These are phyloP conservation scores for Phialophora verrucosa DNA, from an alignment of 2,329 filamentous ascomycete genomes.

Conservation along the genomic window DNA sequence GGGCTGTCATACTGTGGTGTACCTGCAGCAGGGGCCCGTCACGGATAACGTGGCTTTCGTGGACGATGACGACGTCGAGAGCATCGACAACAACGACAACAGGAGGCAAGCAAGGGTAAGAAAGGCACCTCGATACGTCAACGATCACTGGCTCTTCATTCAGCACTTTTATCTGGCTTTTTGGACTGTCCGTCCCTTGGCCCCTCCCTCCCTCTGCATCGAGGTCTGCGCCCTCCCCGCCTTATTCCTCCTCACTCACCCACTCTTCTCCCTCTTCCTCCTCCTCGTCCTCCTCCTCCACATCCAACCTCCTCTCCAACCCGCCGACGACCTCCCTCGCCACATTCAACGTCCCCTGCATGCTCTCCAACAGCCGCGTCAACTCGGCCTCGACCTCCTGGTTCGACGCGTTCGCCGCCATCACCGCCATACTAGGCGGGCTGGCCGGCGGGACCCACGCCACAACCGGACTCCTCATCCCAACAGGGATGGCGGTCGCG, in stretches of 20 bases:
- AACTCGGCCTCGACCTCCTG: constrained; percentile 48
- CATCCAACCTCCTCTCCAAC: constrained; percentile 26
- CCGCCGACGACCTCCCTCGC: constrained; percentile 45
- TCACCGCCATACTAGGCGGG: constrained; percentile 48
- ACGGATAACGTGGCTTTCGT: not conserved
- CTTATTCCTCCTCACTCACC: constrained; percentile 1
- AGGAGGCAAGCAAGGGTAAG: not conserved
- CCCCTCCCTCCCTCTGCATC: not conserved
- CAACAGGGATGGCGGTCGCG: constrained; percentile 20
- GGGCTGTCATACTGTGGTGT: too few relatives aligned
- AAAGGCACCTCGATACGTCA: not conserved
- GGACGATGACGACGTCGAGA: too few relatives aligned
- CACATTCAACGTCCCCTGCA: constrained; percentile 47
- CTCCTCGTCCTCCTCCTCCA: constrained; percentile 31
- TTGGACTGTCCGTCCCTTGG: not conserved
- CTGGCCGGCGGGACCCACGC: constrained; percentile 47
- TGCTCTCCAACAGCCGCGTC: constrained; percentile 49
- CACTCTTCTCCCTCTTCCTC: constrained; percentile 20
- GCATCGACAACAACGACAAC: not conserved
- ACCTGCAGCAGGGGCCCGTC: not conserved
- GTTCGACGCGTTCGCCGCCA: constrained; percentile 48
- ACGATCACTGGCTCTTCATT: not conserved
- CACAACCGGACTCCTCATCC: constrained; percentile 35
- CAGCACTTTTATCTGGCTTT: not conserved
- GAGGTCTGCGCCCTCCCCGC: not conserved